Evolutionary conservation across 176 grass and related monocot species (phyloP), one percentile per base, ranked within the genome.

Genomic region (Rhynchospora breviuscula): DNA sequence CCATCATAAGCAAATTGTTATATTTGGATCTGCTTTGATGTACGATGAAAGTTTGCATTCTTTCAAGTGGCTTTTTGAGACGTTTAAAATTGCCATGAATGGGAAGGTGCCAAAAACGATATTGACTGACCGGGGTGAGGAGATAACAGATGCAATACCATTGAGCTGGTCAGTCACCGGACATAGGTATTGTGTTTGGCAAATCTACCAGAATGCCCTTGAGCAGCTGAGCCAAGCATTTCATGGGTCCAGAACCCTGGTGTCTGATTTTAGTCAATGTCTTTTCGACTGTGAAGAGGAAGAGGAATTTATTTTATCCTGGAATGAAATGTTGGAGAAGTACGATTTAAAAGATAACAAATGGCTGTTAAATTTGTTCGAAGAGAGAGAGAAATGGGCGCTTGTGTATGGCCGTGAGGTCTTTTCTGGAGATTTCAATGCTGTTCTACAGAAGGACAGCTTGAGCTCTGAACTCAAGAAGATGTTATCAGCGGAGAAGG

Each of bases 381-480:
- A 89, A 73, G 79, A 92, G 63, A 94, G 85, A 85, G 94, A 92
- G 68, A 97, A 91, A 91, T 94, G 92, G 94, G 86, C 90, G 43
- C 85, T 97, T 44, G 87, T 89, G 56, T 94, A 94, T 87, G 86
- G 87, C 1, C 90, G 85, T 31, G 92, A 94, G 56, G 49, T 90
- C 84, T 94, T 97, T 88, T 92, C 86, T 80, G 94, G 87, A 57
- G 92, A 97, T 94, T 92, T 97, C 79, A 94, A 92, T 87, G 92
- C 91, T 14, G 81, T 75, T 56, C 94, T 94, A 81, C 94, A 92
- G 73, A 94, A 94, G 85, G 94, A 97, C 84, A 97, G 67, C 81
- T 87, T 94, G 77, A 57, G 60, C 69, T 62, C 45, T 52, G 87
- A 97, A 53, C 84, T 97, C 71, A 94, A 94, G 59, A 92, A 91